Conservation (phyloP, 1,284 basidiomycete species). For the Rhodofomes roseus region DNA sequence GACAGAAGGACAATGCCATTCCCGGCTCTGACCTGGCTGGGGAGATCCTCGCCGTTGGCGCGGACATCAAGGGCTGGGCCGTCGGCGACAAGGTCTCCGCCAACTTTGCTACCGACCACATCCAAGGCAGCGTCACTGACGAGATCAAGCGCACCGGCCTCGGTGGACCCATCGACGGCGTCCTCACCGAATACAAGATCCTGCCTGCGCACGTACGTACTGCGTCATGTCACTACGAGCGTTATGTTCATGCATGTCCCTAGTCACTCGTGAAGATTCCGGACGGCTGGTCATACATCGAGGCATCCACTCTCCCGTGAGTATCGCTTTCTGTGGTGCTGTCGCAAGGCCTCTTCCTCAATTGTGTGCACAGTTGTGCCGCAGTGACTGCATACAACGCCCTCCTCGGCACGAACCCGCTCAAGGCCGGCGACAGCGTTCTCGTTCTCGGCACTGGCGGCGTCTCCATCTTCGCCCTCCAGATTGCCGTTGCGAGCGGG, state of each 20-base stretch:
- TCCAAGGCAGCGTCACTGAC: conserved; percentile 14
- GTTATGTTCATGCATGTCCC: not conserved
- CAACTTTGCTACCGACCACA: conserved; percentile 18
- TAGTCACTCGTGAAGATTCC: conserved; percentile 28
- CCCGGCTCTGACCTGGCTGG: conserved; percentile 64
- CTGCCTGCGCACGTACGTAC: conserved; percentile 14
- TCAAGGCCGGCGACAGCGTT: conserved; percentile 29
- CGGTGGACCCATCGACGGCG: conserved; percentile 50
- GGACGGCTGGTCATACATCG: conserved; percentile 31
- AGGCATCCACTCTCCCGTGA: conserved; percentile 26
- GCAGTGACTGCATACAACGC: conserved; percentile 40
- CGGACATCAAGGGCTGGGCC: conserved; percentile 36
- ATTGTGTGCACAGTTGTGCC: conserved; percentile 19
- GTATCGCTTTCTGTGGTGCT: not conserved
- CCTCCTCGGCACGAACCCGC: conserved; percentile 28
- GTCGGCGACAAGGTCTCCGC: conserved; percentile 51
- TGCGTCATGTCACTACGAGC: not conserved
- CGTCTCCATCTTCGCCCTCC: conserved; percentile 32
- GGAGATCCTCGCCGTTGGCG: conserved; percentile 51
- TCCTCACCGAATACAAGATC: conserved; percentile 49
- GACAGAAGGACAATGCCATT: conserved; percentile 33
- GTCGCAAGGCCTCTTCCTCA: not conserved
- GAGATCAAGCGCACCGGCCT: conserved; percentile 32
- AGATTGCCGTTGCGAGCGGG: conserved; percentile 38
- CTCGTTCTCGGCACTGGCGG: conserved; percentile 41